Conservation (phyloP, 2,329 filamentous ascomycete species). For the Penicillium italicum region DNA sequence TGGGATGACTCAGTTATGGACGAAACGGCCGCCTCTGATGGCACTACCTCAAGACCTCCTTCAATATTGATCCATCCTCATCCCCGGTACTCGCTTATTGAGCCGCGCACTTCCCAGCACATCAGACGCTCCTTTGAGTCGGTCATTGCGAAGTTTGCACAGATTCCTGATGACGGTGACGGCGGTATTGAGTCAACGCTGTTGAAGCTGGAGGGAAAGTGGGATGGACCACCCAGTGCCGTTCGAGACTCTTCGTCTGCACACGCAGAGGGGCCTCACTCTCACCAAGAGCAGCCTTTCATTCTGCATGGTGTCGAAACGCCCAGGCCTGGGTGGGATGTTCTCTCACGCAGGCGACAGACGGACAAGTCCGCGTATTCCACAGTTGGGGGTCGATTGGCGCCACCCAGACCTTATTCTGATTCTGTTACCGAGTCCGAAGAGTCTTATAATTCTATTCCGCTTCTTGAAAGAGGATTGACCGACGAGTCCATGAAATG, state of each 20-base stretch:
- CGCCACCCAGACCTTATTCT: conserved; percentile 37
- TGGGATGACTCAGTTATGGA: conserved; percentile 30
- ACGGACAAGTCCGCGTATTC: conserved; percentile 28
- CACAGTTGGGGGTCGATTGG: conserved; percentile 25
- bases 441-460: conserved; percentile 72
- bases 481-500: conserved; percentile 50
- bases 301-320: conserved; percentile 1
- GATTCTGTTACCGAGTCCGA: conserved; percentile 58
- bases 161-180: conserved; percentile 83
- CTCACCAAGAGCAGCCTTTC: neutral
- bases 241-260: conserved; percentile 8
- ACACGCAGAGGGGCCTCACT: neutral
- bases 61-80: conserved; percentile 31
- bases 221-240: conserved; percentile 47
- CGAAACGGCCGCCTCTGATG: conserved; percentile 16
- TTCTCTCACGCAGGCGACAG: conserved; percentile 21
- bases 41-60: conserved; percentile 22
- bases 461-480: conserved; percentile 66
- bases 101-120: conserved; percentile 55
- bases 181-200: conserved; percentile 91
- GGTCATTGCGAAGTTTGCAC: conserved; percentile 80
- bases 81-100: conserved; percentile 42
- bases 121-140: conserved; percentile 74
- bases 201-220: conserved; percentile 86
- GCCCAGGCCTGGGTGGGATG: conserved; percentile 15